A percentile compares a stretch with the other conserved stretches of the same genome.
These are phyloP conservation scores for Osmanthus fragrans DNA, from an alignment of 257 asterid species.

Conservation along the genomic window DNA sequence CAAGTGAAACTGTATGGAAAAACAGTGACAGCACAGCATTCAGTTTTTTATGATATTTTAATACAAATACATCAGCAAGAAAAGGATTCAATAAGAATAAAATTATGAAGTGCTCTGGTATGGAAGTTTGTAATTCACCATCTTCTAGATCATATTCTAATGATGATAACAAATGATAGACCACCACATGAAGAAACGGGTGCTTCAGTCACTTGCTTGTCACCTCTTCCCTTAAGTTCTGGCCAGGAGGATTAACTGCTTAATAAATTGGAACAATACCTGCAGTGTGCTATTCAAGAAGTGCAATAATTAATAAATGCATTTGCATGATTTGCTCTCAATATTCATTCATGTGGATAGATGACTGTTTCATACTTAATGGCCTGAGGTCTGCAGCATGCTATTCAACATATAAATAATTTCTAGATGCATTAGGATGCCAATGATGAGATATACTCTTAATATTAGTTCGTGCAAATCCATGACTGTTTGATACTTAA, in stretches of 20 bases:
- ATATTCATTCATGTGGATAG: not conserved
- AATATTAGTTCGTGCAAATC: conserved; percentile 21
- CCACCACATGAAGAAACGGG: not conserved
- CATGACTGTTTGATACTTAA: conserved; percentile 6
- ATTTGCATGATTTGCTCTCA: not conserved
- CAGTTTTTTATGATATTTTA: not conserved
- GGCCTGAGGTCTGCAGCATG: not conserved
- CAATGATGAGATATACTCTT: not conserved
- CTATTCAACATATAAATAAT: not conserved
- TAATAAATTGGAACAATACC: not conserved
- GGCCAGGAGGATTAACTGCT: not conserved
- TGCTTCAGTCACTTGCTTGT: not conserved
- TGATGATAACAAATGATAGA: not conserved
- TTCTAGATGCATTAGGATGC: conserved; percentile 12
- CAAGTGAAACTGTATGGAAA: conserved; percentile 9
- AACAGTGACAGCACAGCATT: not conserved
- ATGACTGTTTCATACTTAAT: not conserved
- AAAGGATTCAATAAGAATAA: conserved; percentile 10
- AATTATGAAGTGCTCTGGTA: not conserved
- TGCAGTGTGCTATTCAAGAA: not conserved
- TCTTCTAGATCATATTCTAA: conserved; percentile 6
- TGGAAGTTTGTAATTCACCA: not conserved
- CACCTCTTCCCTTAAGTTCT: not conserved
- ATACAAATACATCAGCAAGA: not conserved
- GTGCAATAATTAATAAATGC: not conserved